Percentiles rank a stretch among this genome's conserved stretches.
These are phyloP conservation scores for Neurospora sp. DNA, from an alignment of 495 filamentous ascomycete genomes.

Conservation along the genomic window DNA sequence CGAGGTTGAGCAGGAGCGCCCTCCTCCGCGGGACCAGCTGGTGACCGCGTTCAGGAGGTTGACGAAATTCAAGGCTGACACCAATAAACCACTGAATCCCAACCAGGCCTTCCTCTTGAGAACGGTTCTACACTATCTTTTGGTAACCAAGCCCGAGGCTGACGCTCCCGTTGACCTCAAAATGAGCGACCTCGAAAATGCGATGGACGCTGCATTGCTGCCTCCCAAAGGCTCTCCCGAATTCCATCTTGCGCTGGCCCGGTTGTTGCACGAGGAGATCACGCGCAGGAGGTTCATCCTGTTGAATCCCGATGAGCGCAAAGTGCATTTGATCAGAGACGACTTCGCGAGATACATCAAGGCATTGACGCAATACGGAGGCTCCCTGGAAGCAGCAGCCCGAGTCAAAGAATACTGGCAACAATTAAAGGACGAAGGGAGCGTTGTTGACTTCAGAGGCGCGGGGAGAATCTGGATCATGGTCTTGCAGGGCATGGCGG, in stretches of 20 bases:
- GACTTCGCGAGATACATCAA: slow-evolving; percentile 43
- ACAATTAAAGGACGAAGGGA: slow-evolving; percentile 4
- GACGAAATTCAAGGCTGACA: slow-evolving; percentile 43
- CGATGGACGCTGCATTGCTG: slow-evolving; percentile 25
- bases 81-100: slow-evolving; percentile 44
- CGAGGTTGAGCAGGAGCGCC: slow-evolving; percentile 38
- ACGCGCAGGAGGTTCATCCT: slow-evolving; percentile 12
- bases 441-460: slow-evolving; percentile 21
- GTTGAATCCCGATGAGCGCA: slow-evolving; percentile 19
- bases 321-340: slow-evolving; percentile 27
- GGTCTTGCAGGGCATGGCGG: slow-evolving; percentile 57
- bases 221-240: slow-evolving; percentile 27
- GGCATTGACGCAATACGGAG: slow-evolving; percentile 48
- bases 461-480: slow-evolving; percentile 43
- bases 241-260: slow-evolving; percentile 45
- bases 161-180: slow-evolving; percentile 34
- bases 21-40: slow-evolving; percentile 50
- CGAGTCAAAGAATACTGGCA: slow-evolving; percentile 34
- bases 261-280: slow-evolving; percentile 45
- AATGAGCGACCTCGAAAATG: slow-evolving; percentile 40
- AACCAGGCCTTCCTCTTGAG: slow-evolving; percentile 52
- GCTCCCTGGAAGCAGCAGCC: slow-evolving; percentile 47
- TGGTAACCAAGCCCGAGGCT: slow-evolving; percentile 25
- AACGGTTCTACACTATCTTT: slow-evolving; percentile 50
- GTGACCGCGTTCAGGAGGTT: slow-evolving; percentile 54